Conservation (phyloP, 208 protist genomes). For the Willaertia magna region DNA sequence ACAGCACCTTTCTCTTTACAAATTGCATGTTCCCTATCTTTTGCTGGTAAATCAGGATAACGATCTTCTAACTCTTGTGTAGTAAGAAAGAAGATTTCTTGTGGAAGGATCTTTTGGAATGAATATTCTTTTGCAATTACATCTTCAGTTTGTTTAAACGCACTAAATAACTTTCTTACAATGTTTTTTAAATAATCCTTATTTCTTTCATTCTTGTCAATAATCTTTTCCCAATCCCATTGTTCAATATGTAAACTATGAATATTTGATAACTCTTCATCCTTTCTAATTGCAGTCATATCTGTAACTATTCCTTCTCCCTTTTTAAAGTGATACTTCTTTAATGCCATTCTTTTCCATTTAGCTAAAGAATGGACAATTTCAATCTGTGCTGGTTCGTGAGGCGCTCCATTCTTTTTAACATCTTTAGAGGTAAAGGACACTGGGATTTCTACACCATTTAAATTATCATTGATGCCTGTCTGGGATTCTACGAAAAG, state of each 20-base stretch:
- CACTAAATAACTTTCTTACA: conserved; percentile 51
- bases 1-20: conserved; percentile 60
- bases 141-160: conserved; percentile 51
- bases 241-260: conserved; percentile 76
- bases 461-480: conserved; percentile 71
- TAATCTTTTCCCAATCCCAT: conserved; percentile 76
- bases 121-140: conserved; percentile 40
- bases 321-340: conserved; percentile 50
- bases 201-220: conserved; percentile 43
- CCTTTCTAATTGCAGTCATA: conserved; percentile 65
- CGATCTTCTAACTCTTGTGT: conserved; percentile 54
- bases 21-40: conserved; percentile 55
- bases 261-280: conserved; percentile 63
- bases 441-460: conserved; percentile 64
- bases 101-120: conserved; percentile 37
- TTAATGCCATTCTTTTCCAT: conserved; percentile 69
- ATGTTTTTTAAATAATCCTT: conserved; percentile 49
- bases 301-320: conserved; percentile 58
- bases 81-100: conserved; percentile 64
- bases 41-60: conserved; percentile 58
- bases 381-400: conserved; percentile 52
- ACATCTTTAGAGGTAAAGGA: conserved; percentile 59
- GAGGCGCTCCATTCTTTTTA: no score
- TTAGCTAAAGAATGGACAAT: conserved; percentile 74
- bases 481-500: conserved; percentile 57